Conservation (phyloP, 2,329 filamentous ascomycete genomes). For the Gnomoniopsis smithogilvyi region DNA sequence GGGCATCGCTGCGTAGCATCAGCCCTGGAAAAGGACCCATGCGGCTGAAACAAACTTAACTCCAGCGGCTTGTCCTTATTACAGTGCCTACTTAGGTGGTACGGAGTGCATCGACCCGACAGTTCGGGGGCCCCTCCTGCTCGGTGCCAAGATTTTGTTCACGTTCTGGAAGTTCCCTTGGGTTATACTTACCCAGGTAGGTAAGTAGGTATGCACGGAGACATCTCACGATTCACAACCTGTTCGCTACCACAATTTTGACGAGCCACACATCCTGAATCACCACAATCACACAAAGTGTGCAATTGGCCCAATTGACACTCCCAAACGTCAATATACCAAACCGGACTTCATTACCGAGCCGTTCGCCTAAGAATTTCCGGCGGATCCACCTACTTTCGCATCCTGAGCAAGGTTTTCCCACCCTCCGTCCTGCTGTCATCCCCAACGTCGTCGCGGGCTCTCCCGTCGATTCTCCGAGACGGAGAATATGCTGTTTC, state of each 20-base stretch:
- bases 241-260: background rate
- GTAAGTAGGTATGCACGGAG: no score
- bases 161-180: background rate
- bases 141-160: background rate
- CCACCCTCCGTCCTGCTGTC: no score
- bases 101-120: background rate
- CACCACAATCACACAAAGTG: background rate
- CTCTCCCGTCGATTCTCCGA: no score
- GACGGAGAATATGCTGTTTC: no score
- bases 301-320: no score
- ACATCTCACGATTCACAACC: background rate
- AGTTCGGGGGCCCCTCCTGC: background rate
- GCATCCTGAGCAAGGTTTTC: no score
- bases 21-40: background rate
- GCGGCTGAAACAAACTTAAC: slow-evolving; percentile 7
- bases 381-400: background rate
- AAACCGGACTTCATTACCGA: background rate
- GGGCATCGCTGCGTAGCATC: slow-evolving; percentile 3
- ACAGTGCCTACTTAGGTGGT: no score
- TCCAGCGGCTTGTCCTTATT: background rate
- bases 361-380: background rate
- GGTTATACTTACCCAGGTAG: background rate
- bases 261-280: background rate
- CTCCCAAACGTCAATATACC: background rate
- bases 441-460: no score